A percentile compares a stretch with the other conserved stretches of the same genome.
These are phyloP conservation scores for Microdochium nivale DNA, from an alignment of 2,329 filamentous ascomycete species.

Conservation along the genomic window DNA sequence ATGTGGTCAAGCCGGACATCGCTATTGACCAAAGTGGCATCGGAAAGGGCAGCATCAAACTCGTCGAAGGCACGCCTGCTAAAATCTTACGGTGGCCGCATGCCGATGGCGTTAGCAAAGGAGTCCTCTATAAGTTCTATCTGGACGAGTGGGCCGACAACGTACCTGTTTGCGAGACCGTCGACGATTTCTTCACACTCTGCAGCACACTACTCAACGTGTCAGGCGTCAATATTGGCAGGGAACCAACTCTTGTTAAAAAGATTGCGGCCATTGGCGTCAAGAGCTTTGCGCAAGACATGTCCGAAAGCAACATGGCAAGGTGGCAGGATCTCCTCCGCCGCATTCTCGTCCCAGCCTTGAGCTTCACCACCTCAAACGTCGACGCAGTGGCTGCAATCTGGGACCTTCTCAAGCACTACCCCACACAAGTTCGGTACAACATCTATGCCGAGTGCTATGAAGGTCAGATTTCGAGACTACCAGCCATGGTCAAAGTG, in stretches of 20 bases:
- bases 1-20: conserved; percentile 28
- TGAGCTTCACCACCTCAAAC: conserved; percentile 81
- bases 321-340: conserved; percentile 83
- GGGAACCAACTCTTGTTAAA: conserved; percentile 66
- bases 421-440: conserved; percentile 69
- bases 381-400: conserved; percentile 78
- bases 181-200: conserved; percentile 84
- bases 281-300: conserved; percentile 62
- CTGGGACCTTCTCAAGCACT: conserved; percentile 73
- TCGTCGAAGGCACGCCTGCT: conserved; percentile 49
- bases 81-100: conserved; percentile 76
- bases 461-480: conserved; percentile 64
- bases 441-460: conserved; percentile 93
- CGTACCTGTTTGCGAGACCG: conserved; percentile 78
- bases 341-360: conserved; percentile 74
- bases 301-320: conserved; percentile 58
- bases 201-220: conserved; percentile 78
- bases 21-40: conserved; percentile 55
- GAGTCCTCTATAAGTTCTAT: conserved; percentile 82
- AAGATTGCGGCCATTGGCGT: conserved; percentile 83
- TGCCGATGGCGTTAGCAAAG: conserved; percentile 71
- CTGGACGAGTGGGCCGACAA: conserved; percentile 97
- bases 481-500: conserved; percentile 68
- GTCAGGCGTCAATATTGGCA: conserved; percentile 82
- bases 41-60: conserved; percentile 59